Percentiles rank a stretch among this genome's conserved stretches.
phyloP scores from a whole-genome alignment of 768 basidiomycete species.

The Boletus tylopilopsis region DNA sequence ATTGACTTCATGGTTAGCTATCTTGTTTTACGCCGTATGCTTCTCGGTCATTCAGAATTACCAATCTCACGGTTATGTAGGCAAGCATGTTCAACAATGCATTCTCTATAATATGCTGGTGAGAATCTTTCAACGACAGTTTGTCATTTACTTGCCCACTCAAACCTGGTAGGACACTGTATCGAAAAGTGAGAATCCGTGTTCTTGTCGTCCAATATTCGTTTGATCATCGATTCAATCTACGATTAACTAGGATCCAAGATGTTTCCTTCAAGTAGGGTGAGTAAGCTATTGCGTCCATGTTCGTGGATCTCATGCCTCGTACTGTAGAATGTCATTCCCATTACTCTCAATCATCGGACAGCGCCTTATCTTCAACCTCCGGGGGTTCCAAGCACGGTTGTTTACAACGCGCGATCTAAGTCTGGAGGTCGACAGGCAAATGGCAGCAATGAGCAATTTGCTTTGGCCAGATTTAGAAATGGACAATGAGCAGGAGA shows the following conservation, averaged over 20 bases:
- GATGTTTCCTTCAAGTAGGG: not conserved
- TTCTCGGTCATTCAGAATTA: too few relatives aligned
- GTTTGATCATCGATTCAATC: not conserved
- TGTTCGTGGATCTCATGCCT: too few relatives aligned
- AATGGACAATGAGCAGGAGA: too few relatives aligned
- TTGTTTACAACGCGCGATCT: conserved; percentile 5
- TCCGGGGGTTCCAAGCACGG: not conserved
- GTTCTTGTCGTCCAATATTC: too few relatives aligned
- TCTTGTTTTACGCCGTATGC: not conserved
- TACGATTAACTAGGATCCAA: not conserved
- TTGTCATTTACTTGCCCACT: too few relatives aligned
- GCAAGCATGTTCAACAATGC: not conserved
- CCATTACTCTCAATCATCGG: not conserved
- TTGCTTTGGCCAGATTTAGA: too few relatives aligned
- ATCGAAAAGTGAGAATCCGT: not conserved
- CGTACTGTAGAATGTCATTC: not conserved
- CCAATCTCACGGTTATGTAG: not conserved
- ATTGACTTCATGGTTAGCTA: too few relatives aligned
- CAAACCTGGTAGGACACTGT: not conserved
- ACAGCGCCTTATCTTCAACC: not conserved
- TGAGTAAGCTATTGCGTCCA: not conserved
- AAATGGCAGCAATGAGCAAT: conserved; percentile 1
- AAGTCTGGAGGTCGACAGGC: conserved; percentile 10
- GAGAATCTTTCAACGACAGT: not conserved
- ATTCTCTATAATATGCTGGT: not conserved